Evolutionary conservation across 768 basidiomycete species (phyloP).

Genomic region (Xerocomus spinulosus): DNA sequence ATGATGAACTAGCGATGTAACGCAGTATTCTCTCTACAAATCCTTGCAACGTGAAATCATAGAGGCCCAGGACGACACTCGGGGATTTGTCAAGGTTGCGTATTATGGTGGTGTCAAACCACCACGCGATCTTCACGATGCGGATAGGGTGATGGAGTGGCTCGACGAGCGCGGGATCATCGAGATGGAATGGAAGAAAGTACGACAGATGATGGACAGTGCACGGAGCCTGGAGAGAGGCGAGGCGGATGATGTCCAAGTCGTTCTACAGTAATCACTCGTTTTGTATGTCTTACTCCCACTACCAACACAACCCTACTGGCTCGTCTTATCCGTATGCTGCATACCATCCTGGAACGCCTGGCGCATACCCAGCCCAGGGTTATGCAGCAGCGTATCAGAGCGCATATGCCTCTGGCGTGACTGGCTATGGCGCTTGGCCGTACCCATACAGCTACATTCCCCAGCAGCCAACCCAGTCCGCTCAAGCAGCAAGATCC

Average conservation of each 20-base stretch:
- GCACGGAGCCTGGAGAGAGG: slow-evolving; percentile 63
- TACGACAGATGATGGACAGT: slow-evolving; percentile 70
- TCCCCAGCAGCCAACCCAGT: slow-evolving; percentile 34
- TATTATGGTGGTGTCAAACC: slow-evolving; percentile 51
- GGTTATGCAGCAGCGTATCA: slow-evolving; percentile 47
- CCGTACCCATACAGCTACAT: slow-evolving; percentile 65
- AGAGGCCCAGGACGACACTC: slow-evolving; percentile 41
- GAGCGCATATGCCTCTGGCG: slow-evolving; percentile 53
- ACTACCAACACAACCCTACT: slow-evolving; percentile 36
- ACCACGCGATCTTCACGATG: slow-evolving; percentile 63
- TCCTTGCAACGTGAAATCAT: slow-evolving; percentile 55
- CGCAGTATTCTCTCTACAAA: slow-evolving; percentile 62
- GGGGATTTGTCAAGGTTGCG: slow-evolving; percentile 54
- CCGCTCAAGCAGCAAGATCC: slow-evolving; percentile 28
- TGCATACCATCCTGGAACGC: slow-evolving; percentile 50
- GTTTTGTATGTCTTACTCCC: slow-evolving; percentile 31
- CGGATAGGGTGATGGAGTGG: slow-evolving; percentile 81
- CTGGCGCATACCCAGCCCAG: slow-evolving; percentile 42
- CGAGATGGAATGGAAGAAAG: slow-evolving; percentile 61
- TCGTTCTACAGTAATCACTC: background rate
- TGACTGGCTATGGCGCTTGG: slow-evolving; percentile 67
- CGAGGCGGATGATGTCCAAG: slow-evolving; percentile 30
- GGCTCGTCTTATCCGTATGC: slow-evolving; percentile 63
- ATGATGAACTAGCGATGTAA: slow-evolving; percentile 6
- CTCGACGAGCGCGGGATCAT: slow-evolving; percentile 67